phyloP scores from a whole-genome alignment of 192 early-diverging fungal genomes.

The Backusella sp. region DNA sequence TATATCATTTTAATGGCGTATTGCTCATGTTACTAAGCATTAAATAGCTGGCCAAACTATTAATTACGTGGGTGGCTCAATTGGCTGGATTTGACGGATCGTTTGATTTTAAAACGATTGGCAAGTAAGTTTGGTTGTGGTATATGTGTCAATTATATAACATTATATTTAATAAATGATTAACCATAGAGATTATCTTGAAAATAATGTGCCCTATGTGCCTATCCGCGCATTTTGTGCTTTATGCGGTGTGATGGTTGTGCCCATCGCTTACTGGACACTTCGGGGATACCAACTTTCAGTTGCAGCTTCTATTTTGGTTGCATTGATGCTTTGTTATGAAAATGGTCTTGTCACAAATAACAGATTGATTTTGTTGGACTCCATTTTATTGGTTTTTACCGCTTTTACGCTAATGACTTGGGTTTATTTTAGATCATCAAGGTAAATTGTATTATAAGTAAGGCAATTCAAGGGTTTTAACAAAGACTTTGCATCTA shows the following conservation, averaged over 20 bases:
- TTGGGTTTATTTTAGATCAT: constrained; percentile 88
- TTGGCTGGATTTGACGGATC: constrained; percentile 85
- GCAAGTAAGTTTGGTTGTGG: constrained; percentile 46
- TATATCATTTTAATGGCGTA: constrained; percentile 32
- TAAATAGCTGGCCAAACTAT: constrained; percentile 40
- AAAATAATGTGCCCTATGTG: constrained; percentile 87
- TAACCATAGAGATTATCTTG: constrained; percentile 69
- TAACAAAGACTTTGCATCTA: not conserved
- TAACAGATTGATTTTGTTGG: constrained; percentile 87
- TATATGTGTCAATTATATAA: too few relatives aligned
- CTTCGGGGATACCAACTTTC: constrained; percentile 81
- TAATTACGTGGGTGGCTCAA: constrained; percentile 58
- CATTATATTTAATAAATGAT: too few relatives aligned
- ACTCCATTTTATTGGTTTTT: constrained; percentile 89
- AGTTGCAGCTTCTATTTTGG: constrained; percentile 68
- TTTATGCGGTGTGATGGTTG: constrained; percentile 73
- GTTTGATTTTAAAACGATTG: constrained; percentile 94
- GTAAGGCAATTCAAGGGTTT: too few relatives aligned
- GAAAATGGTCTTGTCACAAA: constrained; percentile 91
- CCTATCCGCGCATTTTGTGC: constrained; percentile 80
- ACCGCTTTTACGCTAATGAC: constrained; percentile 70
- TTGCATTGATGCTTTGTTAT: constrained; percentile 76
- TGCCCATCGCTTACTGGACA: constrained; percentile 82
- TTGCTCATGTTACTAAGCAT: not conserved
- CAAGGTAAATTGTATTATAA: constrained; percentile 19